These are phyloP conservation scores for button mushroom (Agaricus bisporus) DNA, from an alignment of 768 basidiomycete species.

Conservation along the genomic window DNA sequence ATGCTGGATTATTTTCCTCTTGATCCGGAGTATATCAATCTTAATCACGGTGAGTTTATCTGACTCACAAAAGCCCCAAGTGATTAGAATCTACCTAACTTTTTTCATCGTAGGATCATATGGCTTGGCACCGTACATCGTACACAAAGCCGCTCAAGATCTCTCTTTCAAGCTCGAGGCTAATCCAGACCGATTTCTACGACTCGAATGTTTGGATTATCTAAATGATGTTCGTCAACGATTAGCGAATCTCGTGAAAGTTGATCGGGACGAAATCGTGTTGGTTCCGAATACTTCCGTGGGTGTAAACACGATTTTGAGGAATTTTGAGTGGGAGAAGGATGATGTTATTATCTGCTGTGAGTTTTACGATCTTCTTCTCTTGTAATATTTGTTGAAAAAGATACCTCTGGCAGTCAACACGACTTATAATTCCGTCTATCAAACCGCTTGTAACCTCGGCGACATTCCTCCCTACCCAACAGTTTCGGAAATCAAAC, in stretches of 20 bases:
- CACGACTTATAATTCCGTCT: conserved; percentile 48
- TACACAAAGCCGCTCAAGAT: conserved; percentile 37
- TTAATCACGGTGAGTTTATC: conserved; percentile 51
- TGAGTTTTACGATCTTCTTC: conserved; percentile 23
- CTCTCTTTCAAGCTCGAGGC: conserved; percentile 38
- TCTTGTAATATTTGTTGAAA: too few relatives aligned
- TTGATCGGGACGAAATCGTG: conserved; percentile 49
- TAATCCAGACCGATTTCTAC: conserved; percentile 53
- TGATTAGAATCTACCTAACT: not conserved
- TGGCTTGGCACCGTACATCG: conserved; percentile 50
- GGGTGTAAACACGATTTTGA: conserved; percentile 60
- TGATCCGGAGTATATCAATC: conserved; percentile 52
- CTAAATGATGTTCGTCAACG: conserved; percentile 35
- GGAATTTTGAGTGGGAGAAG: conserved; percentile 61
- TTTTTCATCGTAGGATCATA: conserved; percentile 40
- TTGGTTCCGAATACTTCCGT: conserved; percentile 57
- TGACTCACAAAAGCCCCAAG: too few relatives aligned
- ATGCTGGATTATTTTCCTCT: conserved; percentile 50
- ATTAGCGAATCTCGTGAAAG: conserved; percentile 47
- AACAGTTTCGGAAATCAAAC: conserved; percentile 36
- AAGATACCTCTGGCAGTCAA: conserved; percentile 18
- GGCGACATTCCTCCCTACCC: conserved; percentile 52
- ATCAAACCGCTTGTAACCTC: conserved; percentile 45
- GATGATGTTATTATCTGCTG: conserved; percentile 63
- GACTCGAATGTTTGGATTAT: conserved; percentile 26